Conservation (phyloP, 345 rosid genomes). For the Erodium maritimum region DNA sequence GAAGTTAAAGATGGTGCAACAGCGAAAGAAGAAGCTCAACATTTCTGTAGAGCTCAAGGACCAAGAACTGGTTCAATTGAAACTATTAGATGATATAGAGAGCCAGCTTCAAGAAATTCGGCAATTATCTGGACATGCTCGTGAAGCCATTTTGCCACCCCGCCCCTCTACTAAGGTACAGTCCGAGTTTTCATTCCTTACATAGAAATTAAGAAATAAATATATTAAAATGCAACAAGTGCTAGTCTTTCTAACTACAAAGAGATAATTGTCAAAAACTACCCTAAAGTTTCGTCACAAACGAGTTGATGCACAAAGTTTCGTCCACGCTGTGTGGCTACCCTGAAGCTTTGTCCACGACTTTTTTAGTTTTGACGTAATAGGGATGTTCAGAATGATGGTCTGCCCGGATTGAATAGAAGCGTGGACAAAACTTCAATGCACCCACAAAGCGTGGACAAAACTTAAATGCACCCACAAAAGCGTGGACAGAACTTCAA, state of each 20-base stretch:
- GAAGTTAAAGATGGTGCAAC: constrained; percentile 31
- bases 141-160: constrained; percentile 42
- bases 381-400: too few relatives aligned
- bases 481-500: too few relatives aligned
- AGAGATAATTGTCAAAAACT: too few relatives aligned
- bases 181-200: constrained; percentile 1
- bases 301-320: too few relatives aligned
- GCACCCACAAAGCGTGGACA: too few relatives aligned
- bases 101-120: constrained; percentile 36
- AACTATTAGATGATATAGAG: constrained; percentile 37
- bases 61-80: constrained; percentile 24
- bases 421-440: too few relatives aligned
- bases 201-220: not conserved
- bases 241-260: not conserved
- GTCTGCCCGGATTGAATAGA: too few relatives aligned
- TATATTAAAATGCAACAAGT: not conserved
- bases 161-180: constrained; percentile 41
- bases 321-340: too few relatives aligned
- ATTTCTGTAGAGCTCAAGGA: constrained; percentile 25
- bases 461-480: too few relatives aligned
- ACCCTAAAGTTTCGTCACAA: too few relatives aligned
- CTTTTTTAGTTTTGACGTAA: too few relatives aligned
- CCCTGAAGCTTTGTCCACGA: too few relatives aligned
- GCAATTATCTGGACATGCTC: constrained; percentile 22
- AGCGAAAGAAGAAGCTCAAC: constrained; percentile 29